Conservation (phyloP, 768 basidiomycete species). For the Amyloporia xantha region DNA sequence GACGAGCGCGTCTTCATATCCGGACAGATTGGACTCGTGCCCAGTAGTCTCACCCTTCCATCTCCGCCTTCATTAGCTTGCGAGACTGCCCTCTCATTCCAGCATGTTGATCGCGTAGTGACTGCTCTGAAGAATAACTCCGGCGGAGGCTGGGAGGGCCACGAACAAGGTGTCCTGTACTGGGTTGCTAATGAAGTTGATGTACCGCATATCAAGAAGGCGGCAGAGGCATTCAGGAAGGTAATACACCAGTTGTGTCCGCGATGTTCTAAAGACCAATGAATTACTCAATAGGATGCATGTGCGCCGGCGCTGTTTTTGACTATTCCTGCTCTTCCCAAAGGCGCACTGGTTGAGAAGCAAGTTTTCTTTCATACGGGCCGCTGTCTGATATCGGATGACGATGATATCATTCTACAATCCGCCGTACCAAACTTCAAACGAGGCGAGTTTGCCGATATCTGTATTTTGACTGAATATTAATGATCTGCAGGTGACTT, state of each 20-base stretch:
- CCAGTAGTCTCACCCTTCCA: slow-evolving; percentile 64
- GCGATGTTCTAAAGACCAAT: too few species aligned
- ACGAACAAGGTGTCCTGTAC: slow-evolving; percentile 58
- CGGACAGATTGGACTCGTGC: slow-evolving; percentile 91
- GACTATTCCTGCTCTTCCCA: slow-evolving; percentile 60
- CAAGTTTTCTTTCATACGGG: slow-evolving; percentile 71
- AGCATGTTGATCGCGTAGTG: slow-evolving; percentile 71
- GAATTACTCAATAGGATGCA: slow-evolving; percentile 16
- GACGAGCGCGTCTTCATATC: slow-evolving; percentile 80
- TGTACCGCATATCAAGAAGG: slow-evolving; percentile 34
- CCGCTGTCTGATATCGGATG: slow-evolving; percentile 38
- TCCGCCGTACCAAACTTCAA: slow-evolving; percentile 31
- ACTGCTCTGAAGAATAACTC: slow-evolving; percentile 48
- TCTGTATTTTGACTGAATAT: not conserved
- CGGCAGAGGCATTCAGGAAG: slow-evolving; percentile 26
- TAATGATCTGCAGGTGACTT: not conserved
- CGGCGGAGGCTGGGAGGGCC: slow-evolving; percentile 55
- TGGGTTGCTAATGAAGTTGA: slow-evolving; percentile 52
- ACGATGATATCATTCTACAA: slow-evolving; percentile 35
- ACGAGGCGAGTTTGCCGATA: slow-evolving; percentile 33
- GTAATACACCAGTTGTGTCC: too few species aligned
- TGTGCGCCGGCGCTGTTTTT: slow-evolving; percentile 47
- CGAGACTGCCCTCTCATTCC: slow-evolving; percentile 71
- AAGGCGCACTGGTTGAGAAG: slow-evolving; percentile 67
- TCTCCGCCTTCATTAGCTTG: slow-evolving; percentile 44